A percentile compares a stretch with the other conserved stretches of the same genome.
These are phyloP conservation scores for Penicillium sp. DNA, from an alignment of 2,329 filamentous ascomycete genomes.

Conservation along the genomic window DNA sequence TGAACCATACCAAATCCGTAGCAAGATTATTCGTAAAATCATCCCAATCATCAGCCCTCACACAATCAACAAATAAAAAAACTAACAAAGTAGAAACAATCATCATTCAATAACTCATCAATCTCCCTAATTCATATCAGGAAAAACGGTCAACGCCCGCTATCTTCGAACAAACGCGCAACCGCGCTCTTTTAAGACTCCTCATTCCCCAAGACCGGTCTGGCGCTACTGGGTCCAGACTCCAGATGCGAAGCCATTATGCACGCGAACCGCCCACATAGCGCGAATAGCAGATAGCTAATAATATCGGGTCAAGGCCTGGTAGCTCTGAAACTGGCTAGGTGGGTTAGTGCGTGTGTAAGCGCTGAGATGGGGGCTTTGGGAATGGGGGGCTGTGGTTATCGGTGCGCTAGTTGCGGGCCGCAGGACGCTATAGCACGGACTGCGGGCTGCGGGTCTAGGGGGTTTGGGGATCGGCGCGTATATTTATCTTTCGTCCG, in stretches of 20 bases:
- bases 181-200: not conserved
- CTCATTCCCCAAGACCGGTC: not conserved
- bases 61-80: conserved; percentile 22
- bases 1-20: conserved; percentile 36
- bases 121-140: not conserved
- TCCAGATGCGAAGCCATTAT: not conserved
- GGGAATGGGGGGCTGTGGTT: not conserved
- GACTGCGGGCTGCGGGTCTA: conserved; percentile 9
- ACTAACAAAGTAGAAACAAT: conserved; percentile 8
- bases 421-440: conserved; percentile 10
- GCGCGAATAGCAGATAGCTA: not conserved
- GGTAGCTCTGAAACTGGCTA: conserved; percentile 9
- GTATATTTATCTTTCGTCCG: not conserved
- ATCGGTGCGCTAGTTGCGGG: conserved; percentile 12
- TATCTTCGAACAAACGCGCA: not conserved
- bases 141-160: not conserved
- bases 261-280: not conserved
- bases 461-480: not conserved
- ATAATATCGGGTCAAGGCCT: not conserved
- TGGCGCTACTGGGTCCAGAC: too few relatives aligned
- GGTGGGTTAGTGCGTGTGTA: conserved; percentile 10
- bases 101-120: conserved; percentile 2
- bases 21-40: conserved; percentile 43
- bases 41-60: conserved; percentile 34
- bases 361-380: conserved; percentile 10